Conservation (phyloP, 805 yeast species). For the Hemisphaericaspora nanyangensis region DNA sequence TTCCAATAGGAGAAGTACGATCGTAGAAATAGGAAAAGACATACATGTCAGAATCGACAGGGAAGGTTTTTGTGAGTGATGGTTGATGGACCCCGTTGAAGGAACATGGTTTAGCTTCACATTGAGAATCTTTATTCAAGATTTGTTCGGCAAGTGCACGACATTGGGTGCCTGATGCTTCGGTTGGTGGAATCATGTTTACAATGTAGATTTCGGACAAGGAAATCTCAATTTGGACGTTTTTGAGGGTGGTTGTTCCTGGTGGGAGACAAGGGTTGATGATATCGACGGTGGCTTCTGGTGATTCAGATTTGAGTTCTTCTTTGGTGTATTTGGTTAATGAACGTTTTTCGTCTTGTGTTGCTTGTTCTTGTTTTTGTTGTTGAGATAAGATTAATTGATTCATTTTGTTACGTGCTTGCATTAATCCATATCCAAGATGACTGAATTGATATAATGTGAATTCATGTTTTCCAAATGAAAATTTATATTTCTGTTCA, state of each 20-base stretch:
- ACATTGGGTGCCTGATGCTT: constrained; percentile 69
- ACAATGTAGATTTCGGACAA: constrained; percentile 44
- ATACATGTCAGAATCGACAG: constrained; percentile 69
- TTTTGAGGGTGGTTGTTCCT: constrained; percentile 52
- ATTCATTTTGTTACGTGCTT: constrained; percentile 85
- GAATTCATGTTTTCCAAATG: constrained; percentile 79
- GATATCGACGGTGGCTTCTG: constrained; percentile 44
- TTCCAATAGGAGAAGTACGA: constrained; percentile 88
- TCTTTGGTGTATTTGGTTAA: constrained; percentile 18
- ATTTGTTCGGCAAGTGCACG: constrained; percentile 77
- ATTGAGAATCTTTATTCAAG: constrained; percentile 76
- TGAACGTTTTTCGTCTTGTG: constrained; percentile 16
- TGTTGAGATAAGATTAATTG: constrained; percentile 54
- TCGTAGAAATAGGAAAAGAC: constrained; percentile 95
- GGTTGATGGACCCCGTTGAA: constrained; percentile 99
- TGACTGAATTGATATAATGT: constrained; percentile 90
- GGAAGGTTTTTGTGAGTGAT: constrained; percentile 74
- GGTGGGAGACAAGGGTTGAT: constrained; percentile 89
- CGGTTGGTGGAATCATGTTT: constrained; percentile 59
- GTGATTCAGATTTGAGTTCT: constrained; percentile 27
- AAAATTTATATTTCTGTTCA: constrained; percentile 77
- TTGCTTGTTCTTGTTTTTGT: constrained; percentile 26
- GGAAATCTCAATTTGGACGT: constrained; percentile 58
- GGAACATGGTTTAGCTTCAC: constrained; percentile 80
- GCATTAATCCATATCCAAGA: constrained; percentile 92